Conservation (phyloP, 345 rosid genomes). For the Citrus glauca region DNA sequence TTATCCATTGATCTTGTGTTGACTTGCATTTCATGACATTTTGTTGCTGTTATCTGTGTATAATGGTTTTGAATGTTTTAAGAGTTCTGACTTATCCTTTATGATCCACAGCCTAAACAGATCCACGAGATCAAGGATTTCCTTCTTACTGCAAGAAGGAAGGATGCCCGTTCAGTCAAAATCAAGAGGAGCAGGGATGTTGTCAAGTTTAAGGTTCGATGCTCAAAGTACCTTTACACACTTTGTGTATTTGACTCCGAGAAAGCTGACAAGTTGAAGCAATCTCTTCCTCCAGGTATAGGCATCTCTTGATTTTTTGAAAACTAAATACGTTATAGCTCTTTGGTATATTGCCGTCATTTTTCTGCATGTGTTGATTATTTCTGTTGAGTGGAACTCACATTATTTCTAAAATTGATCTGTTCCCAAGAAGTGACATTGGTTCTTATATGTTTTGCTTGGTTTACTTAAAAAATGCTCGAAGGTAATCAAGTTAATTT, state of each 20-base stretch:
- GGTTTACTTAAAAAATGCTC: background rate
- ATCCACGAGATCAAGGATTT: constrained; percentile 66
- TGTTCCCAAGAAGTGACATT: background rate
- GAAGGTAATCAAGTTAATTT: no score
- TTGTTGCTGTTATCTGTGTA: background rate
- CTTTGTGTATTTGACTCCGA: constrained; percentile 58
- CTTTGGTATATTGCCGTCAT: background rate
- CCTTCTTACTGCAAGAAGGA: constrained; percentile 66
- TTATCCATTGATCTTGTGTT: background rate
- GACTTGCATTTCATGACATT: background rate
- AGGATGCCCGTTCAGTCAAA: constrained; percentile 68
- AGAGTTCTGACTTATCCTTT: background rate
- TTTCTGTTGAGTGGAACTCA: background rate
- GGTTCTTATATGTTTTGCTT: background rate
- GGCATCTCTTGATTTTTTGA: background rate
- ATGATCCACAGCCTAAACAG: constrained; percentile 51
- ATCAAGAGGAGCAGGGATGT: constrained; percentile 62
- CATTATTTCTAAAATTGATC: background rate
- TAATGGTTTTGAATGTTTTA: background rate
- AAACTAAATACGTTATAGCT: no score
- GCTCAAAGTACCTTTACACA: constrained; percentile 63
- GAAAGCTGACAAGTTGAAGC: constrained; percentile 70
- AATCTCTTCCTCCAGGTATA: constrained; percentile 67
- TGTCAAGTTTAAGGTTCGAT: constrained; percentile 65
- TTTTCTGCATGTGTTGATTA: background rate